Conservation (phyloP, 2,329 filamentous ascomycete genomes). For the Aspergillus piperis region DNA sequence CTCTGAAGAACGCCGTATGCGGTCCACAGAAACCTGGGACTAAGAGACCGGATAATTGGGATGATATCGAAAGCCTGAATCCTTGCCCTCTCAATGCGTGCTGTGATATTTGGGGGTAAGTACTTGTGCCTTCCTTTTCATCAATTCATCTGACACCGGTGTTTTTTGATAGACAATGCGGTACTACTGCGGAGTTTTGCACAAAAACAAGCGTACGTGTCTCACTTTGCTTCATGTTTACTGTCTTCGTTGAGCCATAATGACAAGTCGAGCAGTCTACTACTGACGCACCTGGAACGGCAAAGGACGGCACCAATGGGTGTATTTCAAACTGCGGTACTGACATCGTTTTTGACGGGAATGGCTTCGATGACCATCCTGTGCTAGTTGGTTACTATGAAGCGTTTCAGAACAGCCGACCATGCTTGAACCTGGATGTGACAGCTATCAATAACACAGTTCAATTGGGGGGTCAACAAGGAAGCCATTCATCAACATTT, state of each 20-base stretch:
- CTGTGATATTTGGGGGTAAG: conserved; percentile 45
- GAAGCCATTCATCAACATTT: no score
- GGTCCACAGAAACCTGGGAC: conserved; percentile 47
- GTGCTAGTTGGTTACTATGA: conserved; percentile 37
- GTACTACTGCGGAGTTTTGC: conserved; percentile 45
- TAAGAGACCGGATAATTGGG: conserved; percentile 28
- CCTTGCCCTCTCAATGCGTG: conserved; percentile 50
- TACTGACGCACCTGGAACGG: conserved; percentile 43
- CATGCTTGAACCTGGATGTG: conserved; percentile 26
- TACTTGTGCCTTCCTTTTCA: no score
- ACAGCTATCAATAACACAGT: no score
- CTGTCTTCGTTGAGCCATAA: no score
- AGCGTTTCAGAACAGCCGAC: not conserved
- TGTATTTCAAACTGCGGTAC: conserved; percentile 49
- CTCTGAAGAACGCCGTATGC: conserved; percentile 43
- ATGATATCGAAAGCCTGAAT: conserved; percentile 37
- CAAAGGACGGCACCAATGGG: conserved; percentile 35
- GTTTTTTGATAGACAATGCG: conserved; percentile 37
- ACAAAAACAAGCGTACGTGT: not conserved
- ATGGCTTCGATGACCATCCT: no score
- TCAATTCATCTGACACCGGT: no score
- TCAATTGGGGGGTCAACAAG: no score
- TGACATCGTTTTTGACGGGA: conserved; percentile 26
- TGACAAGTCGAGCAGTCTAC: conserved; percentile 12
- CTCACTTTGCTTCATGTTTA: no score